Conservation (phyloP, 805 yeast genomes). For the Candida vartiovaarae region DNA sequence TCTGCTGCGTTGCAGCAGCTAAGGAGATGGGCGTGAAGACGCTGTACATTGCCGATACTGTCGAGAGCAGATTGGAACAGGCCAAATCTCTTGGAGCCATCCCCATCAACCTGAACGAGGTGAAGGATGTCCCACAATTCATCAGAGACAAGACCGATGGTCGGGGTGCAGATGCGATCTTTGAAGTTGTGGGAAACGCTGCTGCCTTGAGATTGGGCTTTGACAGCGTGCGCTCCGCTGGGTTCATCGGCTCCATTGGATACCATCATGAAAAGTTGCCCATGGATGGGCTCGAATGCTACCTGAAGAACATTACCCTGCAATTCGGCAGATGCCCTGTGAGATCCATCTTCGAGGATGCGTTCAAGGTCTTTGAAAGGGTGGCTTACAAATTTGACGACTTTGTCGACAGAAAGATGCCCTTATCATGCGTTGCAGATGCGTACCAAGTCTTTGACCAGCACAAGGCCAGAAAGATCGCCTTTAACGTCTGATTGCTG, state of each 20-base stretch:
- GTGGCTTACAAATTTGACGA: conserved; percentile 38
- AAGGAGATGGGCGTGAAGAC: conserved; percentile 64
- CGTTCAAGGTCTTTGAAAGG: conserved; percentile 39
- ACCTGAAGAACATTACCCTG: conserved; percentile 46
- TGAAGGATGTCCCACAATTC: conserved; percentile 29
- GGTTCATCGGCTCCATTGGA: conserved; percentile 51
- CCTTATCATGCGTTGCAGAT: conserved; percentile 36
- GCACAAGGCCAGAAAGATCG: conserved; percentile 49
- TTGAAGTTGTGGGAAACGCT: conserved; percentile 54
- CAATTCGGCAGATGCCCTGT: conserved; percentile 63
- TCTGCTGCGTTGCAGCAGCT: conserved; percentile 63
- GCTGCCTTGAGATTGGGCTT: conserved; percentile 45
- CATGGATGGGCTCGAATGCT: conserved; percentile 50
- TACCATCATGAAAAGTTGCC: conserved; percentile 54
- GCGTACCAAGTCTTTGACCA: conserved; percentile 47
- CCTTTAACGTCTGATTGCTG: conserved; percentile 25
- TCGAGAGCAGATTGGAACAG: conserved; percentile 53
- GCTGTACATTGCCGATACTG: conserved; percentile 58
- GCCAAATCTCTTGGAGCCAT: conserved; percentile 51
- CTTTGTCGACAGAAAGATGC: conserved; percentile 44
- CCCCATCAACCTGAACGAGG: conserved; percentile 34
- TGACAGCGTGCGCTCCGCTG: conserved; percentile 49
- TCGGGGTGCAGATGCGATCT: conserved; percentile 52
- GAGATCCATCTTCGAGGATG: conserved; percentile 46
- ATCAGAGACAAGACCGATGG: conserved; percentile 31